Evolutionary conservation across 2,329 filamentous ascomycete genomes (phyloP), one percentile per base, ranked within the genome.

Genomic region (Calonectria honghensis): DNA sequence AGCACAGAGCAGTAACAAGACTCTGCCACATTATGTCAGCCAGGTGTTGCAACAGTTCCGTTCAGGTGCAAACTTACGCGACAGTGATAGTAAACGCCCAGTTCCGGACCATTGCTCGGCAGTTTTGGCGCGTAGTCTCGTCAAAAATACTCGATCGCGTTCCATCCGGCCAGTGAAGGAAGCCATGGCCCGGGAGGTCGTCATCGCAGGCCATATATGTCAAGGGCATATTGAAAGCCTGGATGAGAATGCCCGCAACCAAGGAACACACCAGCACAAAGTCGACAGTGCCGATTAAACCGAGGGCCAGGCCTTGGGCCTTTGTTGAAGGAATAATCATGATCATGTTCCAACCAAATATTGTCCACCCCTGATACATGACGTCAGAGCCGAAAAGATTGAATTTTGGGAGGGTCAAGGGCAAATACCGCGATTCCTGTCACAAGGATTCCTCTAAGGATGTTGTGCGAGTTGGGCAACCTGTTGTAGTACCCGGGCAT

Each of bases 271-370:
- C 69, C 37, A 71, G 16, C 13, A 20, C 14, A 29, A 66, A 27
- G 16, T 71, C 59, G 9, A 59, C 61, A 27, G 24, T n/a, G 13
- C 59, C 69, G 20, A 71, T 57, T 10, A 59, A 16, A 13, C 50
- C 61, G 9, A 57, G 61, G 48, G 61, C 50, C 7, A 66, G 50
- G 10, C 69, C 69, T 35, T 71, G 61, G 10, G 59, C 27, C 10
- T 52, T 50, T 20, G 50, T 45, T 35, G 69, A 64, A 24, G 69
- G 69, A n/a, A 71, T 50, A 27, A 66, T 52, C 48, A 66, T 65
- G 50, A 59, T 16, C 37, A 71, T 59, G 61, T 66, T 71, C 69
- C 69, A 66, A 52, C 41, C 50, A 39, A 71, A 71, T 39, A 65
- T 57, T n/a, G 54, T 66, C 32, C 50, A 71, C n/a, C 50, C 69